Evolutionary conservation across 179 eudicot species (phyloP), one percentile per base, ranked within the genome.

Genomic region (Nepenthes alata): DNA sequence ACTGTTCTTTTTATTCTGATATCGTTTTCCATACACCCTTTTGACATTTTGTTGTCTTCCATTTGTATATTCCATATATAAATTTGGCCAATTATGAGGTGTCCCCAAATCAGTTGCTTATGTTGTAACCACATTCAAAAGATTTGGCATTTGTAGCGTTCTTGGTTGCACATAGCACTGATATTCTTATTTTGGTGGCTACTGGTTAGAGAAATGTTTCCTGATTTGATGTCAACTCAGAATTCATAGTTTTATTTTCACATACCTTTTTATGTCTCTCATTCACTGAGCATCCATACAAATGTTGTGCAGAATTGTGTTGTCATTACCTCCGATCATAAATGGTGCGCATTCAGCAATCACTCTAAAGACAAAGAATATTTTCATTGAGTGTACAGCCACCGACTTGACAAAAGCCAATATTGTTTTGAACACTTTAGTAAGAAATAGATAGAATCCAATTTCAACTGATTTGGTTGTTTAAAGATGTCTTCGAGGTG

Each of bases 301-400:
- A 39, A 55, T 55, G 57, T 72, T 70, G 57, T 83, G 78, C 85
- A 93, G 98, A 79, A 93, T 89, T 35, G 97, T 93, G 49, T 69
- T 93, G 81, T 93, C 97, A 49, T 63, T 93, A 69, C 98, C 98
- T 51, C 98, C 98, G 13, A 90, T 93, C 53, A 93, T 93, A 50
- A 93, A 93, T 67, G 86, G 98, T 69, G 85, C 94, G 52, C 97
- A 89, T 80, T 93, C 98, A 36, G 97, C 98, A 37, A 93, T 93
- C 66, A 62, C 80, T 53, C 64, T 93, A 71, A 79, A 85, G 82
- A 93, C 98, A 60, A 87, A 77, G 78, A 90, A 93, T 75, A 84
- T 93, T 44, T 90, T 93, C 61, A 93, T 93, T 57, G 98, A 93
- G 73, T 89, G 96, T 70, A 93, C 98, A 55, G 98, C 97, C 71